These are phyloP conservation scores for Zangia roseola DNA, from an alignment of 768 basidiomycete genomes.

Conservation along the genomic window DNA sequence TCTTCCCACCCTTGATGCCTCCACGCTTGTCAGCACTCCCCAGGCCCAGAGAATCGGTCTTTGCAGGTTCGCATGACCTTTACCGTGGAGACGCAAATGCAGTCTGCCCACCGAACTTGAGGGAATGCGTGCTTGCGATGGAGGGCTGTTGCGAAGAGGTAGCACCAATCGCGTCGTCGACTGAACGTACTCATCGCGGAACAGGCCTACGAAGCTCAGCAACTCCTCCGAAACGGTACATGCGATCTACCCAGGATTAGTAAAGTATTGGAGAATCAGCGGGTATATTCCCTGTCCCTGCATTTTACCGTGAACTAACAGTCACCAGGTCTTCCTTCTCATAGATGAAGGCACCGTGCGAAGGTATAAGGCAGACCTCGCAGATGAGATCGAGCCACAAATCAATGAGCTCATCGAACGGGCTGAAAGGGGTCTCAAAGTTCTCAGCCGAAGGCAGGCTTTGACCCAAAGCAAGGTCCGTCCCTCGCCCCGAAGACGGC, in stretches of 20 bases:
- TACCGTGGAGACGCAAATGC: conserved; percentile 63
- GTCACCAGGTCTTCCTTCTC: conserved; percentile 66
- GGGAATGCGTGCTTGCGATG: conserved; percentile 75
- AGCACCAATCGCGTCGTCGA: conserved; percentile 6
- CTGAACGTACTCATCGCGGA: neutral
- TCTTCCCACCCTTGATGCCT: conserved; percentile 35
- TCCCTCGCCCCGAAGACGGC: neutral
- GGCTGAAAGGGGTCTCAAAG: conserved; percentile 65
- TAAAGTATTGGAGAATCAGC: conserved; percentile 63
- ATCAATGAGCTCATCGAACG: conserved; percentile 71
- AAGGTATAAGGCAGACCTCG: conserved; percentile 71
- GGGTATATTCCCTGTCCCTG: conserved; percentile 40
- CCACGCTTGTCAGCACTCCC: conserved; percentile 47
- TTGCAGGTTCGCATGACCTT: conserved; percentile 63
- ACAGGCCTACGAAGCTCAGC: conserved; percentile 68
- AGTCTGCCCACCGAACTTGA: conserved; percentile 67
- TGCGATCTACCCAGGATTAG: conserved; percentile 70
- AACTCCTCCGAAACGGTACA: conserved; percentile 67
- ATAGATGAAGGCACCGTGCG: conserved; percentile 71
- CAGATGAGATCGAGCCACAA: conserved; percentile 79
- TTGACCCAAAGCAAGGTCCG: conserved; percentile 62
- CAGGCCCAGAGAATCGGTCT: conserved; percentile 62
- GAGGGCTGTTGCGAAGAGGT: conserved; percentile 84
- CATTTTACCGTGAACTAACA: conserved; percentile 3
- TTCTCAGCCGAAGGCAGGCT: conserved; percentile 60